A percentile compares a stretch with the other conserved stretches of the same genome.
These are phyloP conservation scores for Tylopilus subfusipes DNA, from an alignment of 768 basidiomycete genomes.

Conservation along the genomic window DNA sequence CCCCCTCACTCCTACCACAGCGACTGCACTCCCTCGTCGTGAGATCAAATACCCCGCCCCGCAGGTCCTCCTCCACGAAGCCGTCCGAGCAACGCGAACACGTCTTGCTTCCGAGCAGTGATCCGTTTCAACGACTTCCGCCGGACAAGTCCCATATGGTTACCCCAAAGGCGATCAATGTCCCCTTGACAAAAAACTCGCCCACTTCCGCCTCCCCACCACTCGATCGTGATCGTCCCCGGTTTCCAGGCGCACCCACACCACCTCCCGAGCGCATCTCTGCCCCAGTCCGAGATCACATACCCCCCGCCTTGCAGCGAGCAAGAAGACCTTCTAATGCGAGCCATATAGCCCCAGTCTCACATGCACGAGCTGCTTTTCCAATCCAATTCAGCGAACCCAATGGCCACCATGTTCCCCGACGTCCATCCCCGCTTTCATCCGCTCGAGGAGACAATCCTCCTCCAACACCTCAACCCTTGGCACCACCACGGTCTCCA, in stretches of 20 bases:
- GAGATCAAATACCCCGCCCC: slow-evolving; percentile 15
- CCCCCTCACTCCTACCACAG: slow-evolving; percentile 46
- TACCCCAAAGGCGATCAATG: slow-evolving; percentile 3
- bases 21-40: slow-evolving; percentile 47
- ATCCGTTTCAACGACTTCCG: slow-evolving; percentile 26
- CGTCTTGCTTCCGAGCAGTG: slow-evolving; percentile 15
- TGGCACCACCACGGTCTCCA: slow-evolving; percentile 7
- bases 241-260: slow-evolving; percentile 1
- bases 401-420: slow-evolving; percentile 1
- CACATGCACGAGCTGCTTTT: slow-evolving; percentile 11
- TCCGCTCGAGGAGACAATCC: slow-evolving; percentile 14
- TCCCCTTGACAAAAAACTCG: slow-evolving; percentile 3
- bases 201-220: neutral
- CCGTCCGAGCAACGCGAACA: slow-evolving; percentile 2
- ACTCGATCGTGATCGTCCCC: slow-evolving; percentile 5
- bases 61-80: slow-evolving; percentile 6
- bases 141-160: slow-evolving; percentile 21
- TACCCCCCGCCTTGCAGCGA: slow-evolving; percentile 17
- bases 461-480: neutral
- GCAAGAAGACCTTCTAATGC: slow-evolving; percentile 21
- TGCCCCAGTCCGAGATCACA: slow-evolving; percentile 12
- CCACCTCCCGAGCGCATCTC: slow-evolving; percentile 15
- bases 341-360: neutral
- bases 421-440: slow-evolving; percentile 18
- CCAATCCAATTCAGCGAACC: slow-evolving; percentile 13